These are phyloP conservation scores for Fusarium sp. DNA, from an alignment of 2,329 filamentous ascomycete genomes.

Conservation along the genomic window DNA sequence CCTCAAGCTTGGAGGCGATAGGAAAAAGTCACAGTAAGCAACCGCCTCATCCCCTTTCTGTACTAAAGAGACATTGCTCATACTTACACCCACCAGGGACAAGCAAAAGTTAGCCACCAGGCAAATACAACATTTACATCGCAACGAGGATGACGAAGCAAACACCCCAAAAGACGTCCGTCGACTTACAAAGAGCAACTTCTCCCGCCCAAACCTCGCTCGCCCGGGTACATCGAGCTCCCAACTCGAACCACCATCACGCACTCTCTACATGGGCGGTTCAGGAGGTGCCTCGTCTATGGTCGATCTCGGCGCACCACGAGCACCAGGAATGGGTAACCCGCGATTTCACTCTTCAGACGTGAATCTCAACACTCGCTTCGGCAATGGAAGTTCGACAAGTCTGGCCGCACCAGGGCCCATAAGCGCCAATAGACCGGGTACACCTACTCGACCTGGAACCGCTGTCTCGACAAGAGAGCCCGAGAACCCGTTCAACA, in stretches of 20 bases:
- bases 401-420: constrained; percentile 55
- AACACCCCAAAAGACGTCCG: constrained; percentile 44
- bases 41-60: constrained; percentile 13
- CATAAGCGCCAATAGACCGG: constrained; percentile 43
- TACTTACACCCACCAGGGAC: constrained; percentile 40
- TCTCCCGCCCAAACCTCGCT: constrained; percentile 55
- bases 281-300: constrained; percentile 60
- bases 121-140: constrained; percentile 33
- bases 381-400: constrained; percentile 55
- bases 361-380: constrained; percentile 56
- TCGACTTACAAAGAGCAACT: constrained; percentile 54
- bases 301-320: constrained; percentile 59
- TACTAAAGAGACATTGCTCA: constrained; percentile 17
- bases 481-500: constrained; percentile 65
- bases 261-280: constrained; percentile 55
- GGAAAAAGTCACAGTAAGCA: constrained; percentile 68
- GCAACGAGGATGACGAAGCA: constrained; percentile 13
- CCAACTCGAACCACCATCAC: constrained; percentile 42
- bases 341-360: constrained; percentile 57
- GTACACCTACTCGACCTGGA: constrained; percentile 53
- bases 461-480: constrained; percentile 55
- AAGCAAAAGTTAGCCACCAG: constrained; percentile 39
- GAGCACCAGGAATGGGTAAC: constrained; percentile 46
- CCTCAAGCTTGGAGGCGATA: constrained; percentile 68
- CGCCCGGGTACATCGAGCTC: constrained; percentile 61